Base-by-base conservation (phyloP, 306 rosid species). In the Canavalia gladiata region DNA sequence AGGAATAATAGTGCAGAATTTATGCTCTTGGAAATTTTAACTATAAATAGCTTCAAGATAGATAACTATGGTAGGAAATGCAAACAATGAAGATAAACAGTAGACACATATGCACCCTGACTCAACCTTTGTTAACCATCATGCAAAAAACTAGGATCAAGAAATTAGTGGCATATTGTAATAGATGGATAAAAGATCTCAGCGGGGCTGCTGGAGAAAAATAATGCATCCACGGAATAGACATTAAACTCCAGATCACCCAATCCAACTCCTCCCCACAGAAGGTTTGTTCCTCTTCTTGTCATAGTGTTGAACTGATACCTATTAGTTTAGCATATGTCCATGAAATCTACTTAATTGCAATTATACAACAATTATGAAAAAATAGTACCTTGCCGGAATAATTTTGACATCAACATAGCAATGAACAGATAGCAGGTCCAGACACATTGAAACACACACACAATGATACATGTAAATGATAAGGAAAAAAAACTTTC, bases 1-100 rank as follows among this genome's bases (percentile, higher is more conserved):
- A 62, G 47, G 30, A 56, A 69, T 67, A 69, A 82, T 78, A 63
- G 79, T 82, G 69, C 80, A 43, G 77, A 58, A 37, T 49, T 71
- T 80, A 79, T 65, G 83, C 76, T 80, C 3, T 58, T 70, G 12
- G 9, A 62, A 57, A 18, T 18, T 18, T 18, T 18, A 18, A 18
- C 25, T 63, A 11, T n/a, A 58, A 54, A 56, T 28, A 75, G 70
- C 45, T 67, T 46, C 51, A 51, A 45, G 64, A 46, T 28, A 56
- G 74, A 64, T 4, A 60, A 12, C 72, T 33, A 2, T 35, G 59
- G 29, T 68, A 60, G 25, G 71, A 47, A 66, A 39, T 43, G 72
- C 42, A 59, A 80, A 49, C 10, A 59, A 13, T 5, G 55, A 78
- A 82, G 82, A 79, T 77, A 75, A 43, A 51, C 41, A 25, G 79